Base-by-base conservation (phyloP, 2,329 filamentous ascomycete species). In the Metarhizium robertsii region DNA sequence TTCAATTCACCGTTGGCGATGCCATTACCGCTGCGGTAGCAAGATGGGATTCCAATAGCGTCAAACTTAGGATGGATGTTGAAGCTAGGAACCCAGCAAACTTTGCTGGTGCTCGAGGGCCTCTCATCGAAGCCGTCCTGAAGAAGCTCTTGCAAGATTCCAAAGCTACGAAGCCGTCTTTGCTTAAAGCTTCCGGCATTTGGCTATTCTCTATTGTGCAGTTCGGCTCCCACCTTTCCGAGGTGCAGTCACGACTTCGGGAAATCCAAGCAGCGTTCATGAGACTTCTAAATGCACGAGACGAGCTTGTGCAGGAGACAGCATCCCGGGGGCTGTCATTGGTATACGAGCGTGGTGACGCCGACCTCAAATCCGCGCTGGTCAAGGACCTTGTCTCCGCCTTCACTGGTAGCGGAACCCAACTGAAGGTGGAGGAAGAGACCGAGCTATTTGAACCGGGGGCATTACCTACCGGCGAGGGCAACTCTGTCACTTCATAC, bases 221-320 rank as follows among this genome's bases (percentile, higher is more conserved):
- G 66, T 91, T 94, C 69, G 95, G 91, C 66, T 90, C 90, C 0
- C 85, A 92, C 60, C 74, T 90, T n/a, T 67, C 75, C 3, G 82
- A 89, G 60, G 80, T 97, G 5, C 89, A 95, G 65, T 74, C 76
- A 4, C 82, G 84, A 13, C 75, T 99, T 43, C 80, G 89, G 52
- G 83, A 90, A 62, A 91, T 87, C 57, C 94, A 99, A 69, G 81
- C 80, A 40, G 88, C 90, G 0, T 99, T 99, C 69, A 92, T 95
- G 77, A 79, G 86, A 30, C 85, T 96, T 34, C 79, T 99, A 13
- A 87, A 86, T 16, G 91, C 95, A 56, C 82, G 92, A 20, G 94
- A 99, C 64, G 92, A 97, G 66, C 81, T 97, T 8, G 91, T 97
- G 0, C 94, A 99, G 69, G 94, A 99, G 71, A 95, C 91, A 4